Conservation (phyloP, 2,329 filamentous ascomycete species). For the Hymenoscyphus repandus region DNA sequence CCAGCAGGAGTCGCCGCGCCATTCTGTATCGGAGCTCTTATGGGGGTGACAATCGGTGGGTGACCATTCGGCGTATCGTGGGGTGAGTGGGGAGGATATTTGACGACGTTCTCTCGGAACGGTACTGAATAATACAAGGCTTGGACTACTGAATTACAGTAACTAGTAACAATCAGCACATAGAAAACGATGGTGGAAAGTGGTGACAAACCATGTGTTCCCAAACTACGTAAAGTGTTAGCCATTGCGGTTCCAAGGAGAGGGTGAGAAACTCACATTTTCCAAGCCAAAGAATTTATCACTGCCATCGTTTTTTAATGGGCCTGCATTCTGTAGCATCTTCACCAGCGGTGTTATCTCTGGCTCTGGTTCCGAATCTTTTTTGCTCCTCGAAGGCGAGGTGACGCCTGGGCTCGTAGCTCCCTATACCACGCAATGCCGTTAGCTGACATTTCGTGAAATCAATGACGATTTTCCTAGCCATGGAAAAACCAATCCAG, state of each 20-base stretch:
- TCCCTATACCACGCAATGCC: conserved; percentile 11
- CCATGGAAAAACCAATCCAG: neutral
- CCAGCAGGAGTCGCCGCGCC: conserved; percentile 39
- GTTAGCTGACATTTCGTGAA: conserved; percentile 15
- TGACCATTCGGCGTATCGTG: conserved; percentile 62
- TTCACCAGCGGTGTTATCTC: conserved; percentile 61
- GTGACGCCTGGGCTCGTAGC: conserved; percentile 18
- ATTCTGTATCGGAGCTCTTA: conserved; percentile 43
- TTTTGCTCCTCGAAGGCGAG: conserved; percentile 25
- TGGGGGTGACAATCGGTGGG: conserved; percentile 54
- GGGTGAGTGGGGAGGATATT: conserved; percentile 72
- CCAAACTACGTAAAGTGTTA: conserved; percentile 63
- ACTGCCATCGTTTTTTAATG: conserved; percentile 79
- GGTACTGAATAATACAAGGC: conserved; percentile 92
- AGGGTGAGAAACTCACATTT: conserved; percentile 64
- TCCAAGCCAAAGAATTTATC: conserved; percentile 99
- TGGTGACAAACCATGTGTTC: conserved; percentile 72
- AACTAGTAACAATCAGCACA: conserved; percentile 51
- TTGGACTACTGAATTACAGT: conserved; percentile 97
- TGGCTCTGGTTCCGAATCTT: conserved; percentile 33
- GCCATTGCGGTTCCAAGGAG: conserved; percentile 7
- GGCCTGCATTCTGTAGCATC: conserved; percentile 76
- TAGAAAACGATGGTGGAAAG: conserved; percentile 2
- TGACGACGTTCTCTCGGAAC: conserved; percentile 91
- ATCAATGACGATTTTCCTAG: neutral